Evolutionary conservation across 495 filamentous ascomycete genomes (phyloP).

Genomic region (Penicillium odoratum): DNA sequence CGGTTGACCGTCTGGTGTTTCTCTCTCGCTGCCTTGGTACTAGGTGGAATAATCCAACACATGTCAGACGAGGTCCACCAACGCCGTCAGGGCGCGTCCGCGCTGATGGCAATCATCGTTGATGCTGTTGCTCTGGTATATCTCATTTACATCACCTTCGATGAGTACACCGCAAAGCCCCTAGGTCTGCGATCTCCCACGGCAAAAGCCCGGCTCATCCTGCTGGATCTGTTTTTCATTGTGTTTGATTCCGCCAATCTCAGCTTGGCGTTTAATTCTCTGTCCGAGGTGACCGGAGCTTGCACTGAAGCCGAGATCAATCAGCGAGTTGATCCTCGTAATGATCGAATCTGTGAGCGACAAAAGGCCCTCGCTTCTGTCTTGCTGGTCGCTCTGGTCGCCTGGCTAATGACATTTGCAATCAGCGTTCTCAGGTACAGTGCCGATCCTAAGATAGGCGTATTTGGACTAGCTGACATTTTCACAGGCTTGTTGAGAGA

Average conservation of each 20-base stretch:
- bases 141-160: constrained; percentile 88
- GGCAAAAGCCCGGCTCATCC: constrained; percentile 81
- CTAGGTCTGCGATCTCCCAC: constrained; percentile 79
- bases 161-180: constrained; percentile 94
- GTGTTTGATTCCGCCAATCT: constrained; percentile 93
- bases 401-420: constrained; percentile 87
- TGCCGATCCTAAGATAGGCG: constrained; percentile 7
- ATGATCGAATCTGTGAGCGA: constrained; percentile 59
- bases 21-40: constrained; percentile 75
- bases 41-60: constrained; percentile 74
- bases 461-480: constrained; percentile 14
- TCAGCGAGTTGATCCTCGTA: constrained; percentile 36
- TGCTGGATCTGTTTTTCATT: constrained; percentile 93
- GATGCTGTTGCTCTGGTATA: constrained; percentile 89
- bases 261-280: constrained; percentile 80
- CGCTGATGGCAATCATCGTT: constrained; percentile 86
- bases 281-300: constrained; percentile 68
- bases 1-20: constrained; percentile 81
- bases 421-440: constrained; percentile 80
- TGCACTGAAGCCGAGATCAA: constrained; percentile 50
- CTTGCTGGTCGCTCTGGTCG: constrained; percentile 77
- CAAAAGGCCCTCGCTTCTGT: constrained; percentile 80
- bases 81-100: constrained; percentile 63
- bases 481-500: constrained; percentile 64
- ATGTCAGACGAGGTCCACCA: constrained; percentile 47